Percentiles rank a stretch among this genome's conserved stretches.
Evolutionary conservation across 805 yeast genomes (phyloP).

Genomic region (Yamadazyma endophytica): DNA sequence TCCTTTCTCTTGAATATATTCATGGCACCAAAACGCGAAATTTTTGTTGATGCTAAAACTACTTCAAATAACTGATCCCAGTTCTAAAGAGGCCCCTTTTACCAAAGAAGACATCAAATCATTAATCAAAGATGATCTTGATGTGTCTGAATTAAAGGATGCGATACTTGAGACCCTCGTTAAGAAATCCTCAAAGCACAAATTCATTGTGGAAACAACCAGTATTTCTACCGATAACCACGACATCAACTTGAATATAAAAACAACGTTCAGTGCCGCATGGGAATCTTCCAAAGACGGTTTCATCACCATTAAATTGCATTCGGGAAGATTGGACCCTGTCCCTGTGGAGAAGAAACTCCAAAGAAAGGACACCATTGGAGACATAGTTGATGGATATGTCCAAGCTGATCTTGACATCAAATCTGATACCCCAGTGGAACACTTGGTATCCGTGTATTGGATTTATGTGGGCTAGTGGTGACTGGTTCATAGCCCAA

Average conservation of each 20-base stretch:
- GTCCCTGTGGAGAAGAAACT: not conserved
- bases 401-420: not conserved
- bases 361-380: conserved; percentile 6
- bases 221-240: conserved; percentile 17
- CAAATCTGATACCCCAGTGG: no score
- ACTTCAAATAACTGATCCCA: conserved; percentile 4
- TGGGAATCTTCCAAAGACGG: conserved; percentile 63
- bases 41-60: not conserved
- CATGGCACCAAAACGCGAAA: not conserved
- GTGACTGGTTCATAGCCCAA: no score
- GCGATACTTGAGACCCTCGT: conserved; percentile 31
- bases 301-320: conserved; percentile 31
- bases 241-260: conserved; percentile 20
- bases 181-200: conserved; percentile 49
- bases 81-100: conserved; percentile 16
- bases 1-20: conserved; percentile 4
- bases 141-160: conserved; percentile 22
- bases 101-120: conserved; percentile 11
- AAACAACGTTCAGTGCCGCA: conserved; percentile 45
- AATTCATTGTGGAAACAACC: conserved; percentile 49
- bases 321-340: conserved; percentile 1
- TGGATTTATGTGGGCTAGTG: conserved; percentile 11
- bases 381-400: conserved; percentile 18
- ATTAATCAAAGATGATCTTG: conserved; percentile 7
- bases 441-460: conserved; percentile 6